phyloP scores from a whole-genome alignment of 1,284 basidiomycete genomes.

The Athelia psychrophila region DNA sequence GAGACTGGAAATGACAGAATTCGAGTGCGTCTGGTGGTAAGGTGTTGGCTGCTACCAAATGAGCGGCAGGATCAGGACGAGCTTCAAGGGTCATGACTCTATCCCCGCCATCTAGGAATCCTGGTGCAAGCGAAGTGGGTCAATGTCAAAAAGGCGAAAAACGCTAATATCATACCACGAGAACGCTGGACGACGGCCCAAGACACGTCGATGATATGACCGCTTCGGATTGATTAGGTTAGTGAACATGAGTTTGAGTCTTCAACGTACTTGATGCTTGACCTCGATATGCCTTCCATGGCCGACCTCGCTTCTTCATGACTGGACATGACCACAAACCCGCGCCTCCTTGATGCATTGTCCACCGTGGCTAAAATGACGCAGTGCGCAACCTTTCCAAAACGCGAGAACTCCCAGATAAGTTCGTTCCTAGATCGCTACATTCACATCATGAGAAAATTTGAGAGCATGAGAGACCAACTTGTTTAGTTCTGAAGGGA shows the following conservation, averaged over 20 bases:
- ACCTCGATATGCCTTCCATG: constrained; percentile 62
- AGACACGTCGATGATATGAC: constrained; percentile 70
- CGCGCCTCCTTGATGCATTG: constrained; percentile 73
- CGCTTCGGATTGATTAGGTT: constrained; percentile 35
- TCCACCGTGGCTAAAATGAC: constrained; percentile 79
- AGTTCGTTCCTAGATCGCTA: constrained; percentile 51
- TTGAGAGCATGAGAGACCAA: constrained; percentile 25
- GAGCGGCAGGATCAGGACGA: constrained; percentile 26
- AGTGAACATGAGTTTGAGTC: constrained; percentile 1
- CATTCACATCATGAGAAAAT: constrained; percentile 1
- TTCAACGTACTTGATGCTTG: constrained; percentile 56
- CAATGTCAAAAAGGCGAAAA: background rate
- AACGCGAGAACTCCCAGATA: constrained; percentile 53
- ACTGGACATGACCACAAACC: constrained; percentile 74
- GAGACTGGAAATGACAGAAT: constrained; percentile 28
- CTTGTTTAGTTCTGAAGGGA: constrained; percentile 77
- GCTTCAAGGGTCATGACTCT: constrained; percentile 58
- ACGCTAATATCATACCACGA: constrained; percentile 45
- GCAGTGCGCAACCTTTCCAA: constrained; percentile 65
- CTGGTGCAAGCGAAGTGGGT: constrained; percentile 30
- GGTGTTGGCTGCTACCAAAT: constrained; percentile 17
- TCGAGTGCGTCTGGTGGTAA: constrained; percentile 21
- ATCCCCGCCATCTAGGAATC: constrained; percentile 78
- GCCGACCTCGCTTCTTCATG: constrained; percentile 66
- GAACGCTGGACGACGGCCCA: constrained; percentile 83